These are phyloP conservation scores for Hypoxylon sp. DNA, from an alignment of 2,329 filamentous ascomycete genomes.

Conservation along the genomic window DNA sequence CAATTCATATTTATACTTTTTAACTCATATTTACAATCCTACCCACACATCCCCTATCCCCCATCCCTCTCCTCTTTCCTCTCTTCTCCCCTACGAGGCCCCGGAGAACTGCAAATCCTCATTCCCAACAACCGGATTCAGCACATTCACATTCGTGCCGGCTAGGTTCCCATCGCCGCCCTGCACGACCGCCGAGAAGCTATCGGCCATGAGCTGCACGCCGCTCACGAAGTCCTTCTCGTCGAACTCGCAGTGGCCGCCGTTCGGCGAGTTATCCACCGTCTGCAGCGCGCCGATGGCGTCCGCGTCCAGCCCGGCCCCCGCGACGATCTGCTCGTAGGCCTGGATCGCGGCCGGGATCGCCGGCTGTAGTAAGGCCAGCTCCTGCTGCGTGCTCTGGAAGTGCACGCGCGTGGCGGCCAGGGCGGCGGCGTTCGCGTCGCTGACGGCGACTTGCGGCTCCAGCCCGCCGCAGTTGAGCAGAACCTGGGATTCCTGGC, in stretches of 20 bases:
- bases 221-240: slow-evolving; percentile 67
- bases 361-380: slow-evolving; percentile 62
- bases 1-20: background rate
- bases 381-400: slow-evolving; percentile 68
- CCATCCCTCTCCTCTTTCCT: background rate
- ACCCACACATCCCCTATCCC: slow-evolving; percentile 2
- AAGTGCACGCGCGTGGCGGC: slow-evolving; percentile 68
- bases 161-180: slow-evolving; percentile 65
- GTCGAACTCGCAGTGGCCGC: slow-evolving; percentile 73
- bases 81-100: slow-evolving; percentile 32
- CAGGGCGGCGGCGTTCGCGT: slow-evolving; percentile 59
- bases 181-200: slow-evolving; percentile 68
- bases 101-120: slow-evolving; percentile 61
- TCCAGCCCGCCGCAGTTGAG: slow-evolving; percentile 69
- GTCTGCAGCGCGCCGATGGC: slow-evolving; percentile 69
- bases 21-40: slow-evolving; percentile 12
- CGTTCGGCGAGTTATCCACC: slow-evolving; percentile 68
- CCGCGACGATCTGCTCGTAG: slow-evolving; percentile 64
- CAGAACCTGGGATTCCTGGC: slow-evolving; percentile 64
- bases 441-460: slow-evolving; percentile 67
- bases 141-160: slow-evolving; percentile 62
- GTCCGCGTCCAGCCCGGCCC: slow-evolving; percentile 60
- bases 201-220: slow-evolving; percentile 69
- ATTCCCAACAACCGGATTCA: slow-evolving; percentile 65
- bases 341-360: slow-evolving; percentile 67